Percentiles rank a stretch among this genome's conserved stretches.
These are phyloP conservation scores for Aurantiochytrium sp. DNA, from an alignment of 108 stramenopile species.

Conservation along the genomic window DNA sequence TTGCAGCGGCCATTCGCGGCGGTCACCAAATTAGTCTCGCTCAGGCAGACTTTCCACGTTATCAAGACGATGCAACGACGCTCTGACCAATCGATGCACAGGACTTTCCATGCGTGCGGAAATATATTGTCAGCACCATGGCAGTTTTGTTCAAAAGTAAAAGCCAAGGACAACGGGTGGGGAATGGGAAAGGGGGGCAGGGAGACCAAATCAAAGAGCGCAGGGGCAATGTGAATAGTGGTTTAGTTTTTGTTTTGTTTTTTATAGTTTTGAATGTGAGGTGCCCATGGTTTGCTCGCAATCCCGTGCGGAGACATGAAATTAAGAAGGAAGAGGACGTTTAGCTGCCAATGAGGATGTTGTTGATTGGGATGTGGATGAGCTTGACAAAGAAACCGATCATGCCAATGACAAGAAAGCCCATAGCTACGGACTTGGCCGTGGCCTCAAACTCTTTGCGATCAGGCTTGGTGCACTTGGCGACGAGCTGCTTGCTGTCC, in stretches of 20 bases:
- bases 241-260: neutral
- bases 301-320: too few relatives aligned
- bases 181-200: too few relatives aligned
- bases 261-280: neutral
- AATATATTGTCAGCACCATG: too few relatives aligned
- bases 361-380: slow-evolving; percentile 99
- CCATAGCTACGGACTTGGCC: slow-evolving; percentile 83
- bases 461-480: slow-evolving; percentile 98
- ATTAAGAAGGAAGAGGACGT: too few relatives aligned
- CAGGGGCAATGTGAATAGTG: neutral
- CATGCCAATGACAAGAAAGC: slow-evolving; percentile 98
- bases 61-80: neutral
- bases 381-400: slow-evolving; percentile 99
- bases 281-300: too few relatives aligned
- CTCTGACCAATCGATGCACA: too few relatives aligned
- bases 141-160: too few relatives aligned
- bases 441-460: slow-evolving; percentile 87
- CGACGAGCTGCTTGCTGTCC: slow-evolving; percentile 91
- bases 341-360: slow-evolving; percentile 66
- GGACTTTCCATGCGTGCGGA: too few relatives aligned
- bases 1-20: neutral
- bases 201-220: too few relatives aligned
- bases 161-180: too few relatives aligned
- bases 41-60: neutral
- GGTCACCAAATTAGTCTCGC: neutral